phyloP scores from a whole-genome alignment of 2,329 filamentous ascomycete genomes.

The Xylaria sp. region DNA sequence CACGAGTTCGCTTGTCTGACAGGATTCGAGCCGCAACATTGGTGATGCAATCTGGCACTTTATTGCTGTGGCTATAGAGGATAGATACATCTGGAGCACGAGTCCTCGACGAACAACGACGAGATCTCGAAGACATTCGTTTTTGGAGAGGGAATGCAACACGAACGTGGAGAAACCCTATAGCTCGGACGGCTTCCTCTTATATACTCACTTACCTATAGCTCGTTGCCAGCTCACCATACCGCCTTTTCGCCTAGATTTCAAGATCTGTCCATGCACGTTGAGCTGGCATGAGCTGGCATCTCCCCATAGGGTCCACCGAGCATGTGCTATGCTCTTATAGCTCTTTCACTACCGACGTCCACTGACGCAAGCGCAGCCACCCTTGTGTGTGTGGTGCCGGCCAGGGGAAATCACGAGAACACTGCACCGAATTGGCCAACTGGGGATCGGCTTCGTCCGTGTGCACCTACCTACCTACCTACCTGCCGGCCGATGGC shows the following conservation, averaged over 20 bases:
- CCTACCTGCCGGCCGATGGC: slow-evolving; percentile 15
- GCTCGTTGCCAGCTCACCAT: slow-evolving; percentile 44
- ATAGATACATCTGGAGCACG: slow-evolving; percentile 5
- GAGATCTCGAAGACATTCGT: slow-evolving; percentile 5
- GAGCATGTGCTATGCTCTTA: slow-evolving; percentile 43
- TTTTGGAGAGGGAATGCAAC: slow-evolving; percentile 19
- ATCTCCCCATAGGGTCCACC: slow-evolving; percentile 48
- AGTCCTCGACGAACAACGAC: slow-evolving; percentile 1
- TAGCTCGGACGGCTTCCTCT: slow-evolving; percentile 36
- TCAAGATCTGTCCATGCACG: slow-evolving; percentile 49
- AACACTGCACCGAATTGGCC: slow-evolving; percentile 23
- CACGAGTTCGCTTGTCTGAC: slow-evolving; percentile 49
- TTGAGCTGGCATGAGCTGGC: slow-evolving; percentile 51
- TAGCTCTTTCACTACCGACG: slow-evolving; percentile 36
- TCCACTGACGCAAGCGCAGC: slow-evolving; percentile 34
- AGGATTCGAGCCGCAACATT: slow-evolving; percentile 44
- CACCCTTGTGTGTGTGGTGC: slow-evolving; percentile 30
- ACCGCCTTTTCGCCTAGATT: slow-evolving; percentile 50
- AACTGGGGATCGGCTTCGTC: slow-evolving; percentile 25
- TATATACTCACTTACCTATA: slow-evolving; percentile 38
- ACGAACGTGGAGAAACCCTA: slow-evolving; percentile 15
- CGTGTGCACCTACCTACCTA: too few species aligned
- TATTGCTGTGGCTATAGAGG: slow-evolving; percentile 24
- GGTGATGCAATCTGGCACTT: slow-evolving; percentile 30
- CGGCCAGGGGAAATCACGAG: slow-evolving; percentile 29